A percentile compares a stretch with the other conserved stretches of the same genome.
These are phyloP conservation scores for Termitomyces sp. DNA, from an alignment of 768 basidiomycete species.

Conservation along the genomic window DNA sequence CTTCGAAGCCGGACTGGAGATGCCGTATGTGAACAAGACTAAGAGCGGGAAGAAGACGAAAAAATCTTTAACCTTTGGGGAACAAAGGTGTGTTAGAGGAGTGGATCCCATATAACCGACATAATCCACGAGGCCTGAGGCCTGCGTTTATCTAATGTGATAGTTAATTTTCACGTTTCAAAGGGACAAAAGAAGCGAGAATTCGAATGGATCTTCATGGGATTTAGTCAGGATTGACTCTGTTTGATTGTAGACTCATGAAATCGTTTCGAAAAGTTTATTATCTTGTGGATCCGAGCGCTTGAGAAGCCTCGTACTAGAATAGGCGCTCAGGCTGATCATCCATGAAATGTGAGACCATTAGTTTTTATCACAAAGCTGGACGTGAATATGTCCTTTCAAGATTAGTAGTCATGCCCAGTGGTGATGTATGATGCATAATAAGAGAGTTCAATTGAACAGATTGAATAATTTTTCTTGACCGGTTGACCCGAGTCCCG, in stretches of 20 bases:
- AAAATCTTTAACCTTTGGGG: conserved; percentile 5
- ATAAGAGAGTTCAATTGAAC: not conserved
- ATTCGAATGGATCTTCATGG: conserved; percentile 6
- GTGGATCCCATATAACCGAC: conserved; percentile 1
- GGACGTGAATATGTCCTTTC: not conserved
- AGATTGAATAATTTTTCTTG: no score
- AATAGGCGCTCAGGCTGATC: not conserved
- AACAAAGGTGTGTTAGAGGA: conserved; percentile 9
- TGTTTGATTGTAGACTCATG: not conserved
- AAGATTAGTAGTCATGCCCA: not conserved
- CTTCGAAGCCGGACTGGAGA: not conserved
- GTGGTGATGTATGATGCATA: no score
- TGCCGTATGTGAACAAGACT: not conserved
- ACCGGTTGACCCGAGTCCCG: conserved; percentile 9
- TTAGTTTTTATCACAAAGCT: not conserved
- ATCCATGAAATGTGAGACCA: not conserved
- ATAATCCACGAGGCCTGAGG: conserved; percentile 21
- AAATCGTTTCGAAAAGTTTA: not conserved
- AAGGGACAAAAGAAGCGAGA: conserved; percentile 10
- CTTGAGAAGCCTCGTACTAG: not conserved
- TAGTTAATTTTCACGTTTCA: conserved; percentile 11
- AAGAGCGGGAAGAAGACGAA: not conserved
- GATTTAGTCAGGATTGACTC: conserved; percentile 1
- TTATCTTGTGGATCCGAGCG: not conserved
- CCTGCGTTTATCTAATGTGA: conserved; percentile 19